phyloP scores from a whole-genome alignment of 495 filamentous ascomycete species.

The Astrocystis sublimbata region DNA sequence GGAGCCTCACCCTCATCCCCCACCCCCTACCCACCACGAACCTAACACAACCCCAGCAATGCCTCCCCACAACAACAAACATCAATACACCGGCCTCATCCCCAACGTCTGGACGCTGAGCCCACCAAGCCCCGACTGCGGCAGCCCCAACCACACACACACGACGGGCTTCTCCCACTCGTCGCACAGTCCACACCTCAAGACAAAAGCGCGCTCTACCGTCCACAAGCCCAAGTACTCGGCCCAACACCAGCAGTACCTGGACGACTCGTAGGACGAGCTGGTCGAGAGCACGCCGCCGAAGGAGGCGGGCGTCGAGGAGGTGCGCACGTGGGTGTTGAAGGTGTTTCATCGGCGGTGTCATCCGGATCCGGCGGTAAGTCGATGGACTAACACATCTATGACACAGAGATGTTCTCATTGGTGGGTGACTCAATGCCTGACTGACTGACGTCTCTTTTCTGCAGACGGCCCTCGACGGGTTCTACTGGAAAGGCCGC shows the following conservation, averaged over 20 bases:
- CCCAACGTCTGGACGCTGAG: neutral
- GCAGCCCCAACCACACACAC: neutral
- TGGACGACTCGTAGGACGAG: conserved; percentile 25
- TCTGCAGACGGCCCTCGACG: neutral
- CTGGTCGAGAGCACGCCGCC: conserved; percentile 24
- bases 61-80: too few species aligned
- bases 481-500: conserved; percentile 23
- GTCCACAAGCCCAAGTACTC: conserved; percentile 19
- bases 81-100: too few species aligned
- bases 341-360: conserved; percentile 29
- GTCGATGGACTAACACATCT: conserved; percentile 12
- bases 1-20: too few species aligned
- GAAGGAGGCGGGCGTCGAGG: conserved; percentile 22
- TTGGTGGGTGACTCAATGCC: too few species aligned
- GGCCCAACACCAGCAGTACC: conserved; percentile 22
- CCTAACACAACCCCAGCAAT: too few species aligned
- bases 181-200: conserved; percentile 18
- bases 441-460: neutral
- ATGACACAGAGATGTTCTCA: neutral
- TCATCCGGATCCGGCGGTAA: conserved; percentile 27
- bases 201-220: neutral
- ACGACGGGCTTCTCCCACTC: conserved; percentile 11
- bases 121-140: neutral
- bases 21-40: too few species aligned
- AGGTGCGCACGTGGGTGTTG: conserved; percentile 25